Base-by-base conservation (phyloP, 345 rosid species). In the Brassica nigra region DNA sequence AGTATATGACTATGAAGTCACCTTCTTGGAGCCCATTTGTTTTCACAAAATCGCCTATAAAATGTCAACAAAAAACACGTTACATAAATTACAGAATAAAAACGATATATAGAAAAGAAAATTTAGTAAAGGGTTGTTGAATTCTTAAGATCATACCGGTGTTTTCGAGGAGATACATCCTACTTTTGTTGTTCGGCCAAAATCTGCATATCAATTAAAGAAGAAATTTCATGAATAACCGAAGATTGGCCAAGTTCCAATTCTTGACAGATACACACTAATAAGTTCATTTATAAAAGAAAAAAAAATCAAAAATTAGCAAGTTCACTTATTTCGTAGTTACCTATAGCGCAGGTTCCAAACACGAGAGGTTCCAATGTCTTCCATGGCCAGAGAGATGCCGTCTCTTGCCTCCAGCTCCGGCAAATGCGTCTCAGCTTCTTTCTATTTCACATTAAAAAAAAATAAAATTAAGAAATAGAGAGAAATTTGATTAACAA, bases 171-270 rank as follows among this genome's bases (percentile, higher is more conserved):
- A 95, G 98, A 83, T 95, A 95, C 98, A 95, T 93, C 91, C 98
- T 95, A 88, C 99, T 95, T 83, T 95, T 95, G 82, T 95, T 95
- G 87, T 95, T 95, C 14, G 99, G 99, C 99, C 99, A 95, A 89
- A 93, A 95, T 77, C 99, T 95, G 89, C 80, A 86, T 83, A 85
- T 79, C 91, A 84, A 74, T 69, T 62, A 76, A 42, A 65, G 74
- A 67, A 62, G 59, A 59, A 16, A 67, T 42, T n/a, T 64, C 8
- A 28, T 29, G n/a, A 65, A 58, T 11, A 55, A 47, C 37, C 57
- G 6, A 68, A 68, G n/a, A 65, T 7, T 34, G 27, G 39, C 49
- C 29, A 4, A 34, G 16, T 62, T 62, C 16, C 7, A 58, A 31
- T 6, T 62, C 4, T 70, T 70, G 59, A 67, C 2, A 66, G 36